These are phyloP conservation scores for Phlegmacium glaucopus DNA, from an alignment of 768 basidiomycete species.

Conservation along the genomic window DNA sequence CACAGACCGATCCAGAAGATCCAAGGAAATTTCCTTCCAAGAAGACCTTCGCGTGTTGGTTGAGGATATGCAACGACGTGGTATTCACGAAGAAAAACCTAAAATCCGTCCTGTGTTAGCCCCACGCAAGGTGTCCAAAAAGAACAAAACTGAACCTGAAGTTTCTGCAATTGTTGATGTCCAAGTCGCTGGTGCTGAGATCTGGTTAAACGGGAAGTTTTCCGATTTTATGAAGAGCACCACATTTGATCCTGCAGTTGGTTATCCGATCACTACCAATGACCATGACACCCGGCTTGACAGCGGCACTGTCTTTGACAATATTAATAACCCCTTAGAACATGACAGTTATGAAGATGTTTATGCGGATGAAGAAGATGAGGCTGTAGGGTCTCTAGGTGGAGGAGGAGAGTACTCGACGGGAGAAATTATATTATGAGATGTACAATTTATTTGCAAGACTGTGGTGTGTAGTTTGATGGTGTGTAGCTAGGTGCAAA, in stretches of 20 bases:
- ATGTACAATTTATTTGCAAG: no score
- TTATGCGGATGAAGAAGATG: constrained; percentile 5
- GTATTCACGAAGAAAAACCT: constrained; percentile 2
- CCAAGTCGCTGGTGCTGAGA: constrained; percentile 10
- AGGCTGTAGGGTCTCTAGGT: constrained; percentile 6
- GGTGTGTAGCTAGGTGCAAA: no score
- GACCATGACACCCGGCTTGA: constrained; percentile 1
- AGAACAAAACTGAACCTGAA: neutral
- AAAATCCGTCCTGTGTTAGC: no score
- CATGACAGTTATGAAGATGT: constrained; percentile 11
- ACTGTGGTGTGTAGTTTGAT: no score
- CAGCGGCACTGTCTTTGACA: constrained; percentile 16
- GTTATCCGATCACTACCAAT: constrained; percentile 14
- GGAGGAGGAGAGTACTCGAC: constrained; percentile 10
- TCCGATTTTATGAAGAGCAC: constrained; percentile 15
- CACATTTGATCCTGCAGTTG: constrained; percentile 18
- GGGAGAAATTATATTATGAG: no score
- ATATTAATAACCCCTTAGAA: constrained; percentile 7
- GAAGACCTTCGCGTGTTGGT: constrained; percentile 19
- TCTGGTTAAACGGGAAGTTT: constrained; percentile 19
- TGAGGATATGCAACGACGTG: constrained; percentile 13
- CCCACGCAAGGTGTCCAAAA: no score
- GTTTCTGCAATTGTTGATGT: constrained; percentile 15
- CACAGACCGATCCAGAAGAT: constrained; percentile 14
- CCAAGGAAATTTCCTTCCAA: constrained; percentile 17